A percentile compares a stretch with the other conserved stretches of the same genome.
These are phyloP conservation scores for Fusarium protoensiforme DNA, from an alignment of 2,329 filamentous ascomycete species.

Conservation along the genomic window DNA sequence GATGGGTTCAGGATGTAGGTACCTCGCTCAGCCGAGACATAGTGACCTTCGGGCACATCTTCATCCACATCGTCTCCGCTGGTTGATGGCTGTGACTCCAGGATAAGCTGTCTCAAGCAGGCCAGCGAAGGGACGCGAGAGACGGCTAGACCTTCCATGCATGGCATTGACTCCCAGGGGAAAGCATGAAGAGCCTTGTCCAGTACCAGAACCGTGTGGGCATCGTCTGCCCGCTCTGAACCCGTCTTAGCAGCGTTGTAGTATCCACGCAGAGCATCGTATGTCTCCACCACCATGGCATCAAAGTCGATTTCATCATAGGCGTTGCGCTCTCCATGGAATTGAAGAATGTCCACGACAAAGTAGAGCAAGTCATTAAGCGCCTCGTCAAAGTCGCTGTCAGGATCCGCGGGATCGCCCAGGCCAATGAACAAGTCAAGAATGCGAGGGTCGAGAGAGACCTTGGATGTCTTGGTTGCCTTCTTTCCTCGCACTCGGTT, in stretches of 20 bases:
- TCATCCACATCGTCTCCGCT: slow-evolving; percentile 8
- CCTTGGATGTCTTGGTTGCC: slow-evolving; percentile 53
- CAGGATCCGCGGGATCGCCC: slow-evolving; percentile 75
- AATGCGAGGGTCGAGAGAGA: slow-evolving; percentile 70
- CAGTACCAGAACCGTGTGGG: slow-evolving; percentile 87
- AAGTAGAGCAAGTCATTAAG: slow-evolving; percentile 96
- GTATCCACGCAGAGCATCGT: slow-evolving; percentile 85
- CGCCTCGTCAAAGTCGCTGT: slow-evolving; percentile 83
- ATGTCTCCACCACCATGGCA: slow-evolving; percentile 85
- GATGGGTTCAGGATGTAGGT: slow-evolving; percentile 92
- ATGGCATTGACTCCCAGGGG: slow-evolving; percentile 95
- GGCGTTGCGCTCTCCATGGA: slow-evolving; percentile 94
- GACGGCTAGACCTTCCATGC: slow-evolving; percentile 80
- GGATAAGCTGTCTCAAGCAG: slow-evolving; percentile 80
- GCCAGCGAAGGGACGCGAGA: slow-evolving; percentile 90
- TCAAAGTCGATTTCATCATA: slow-evolving; percentile 99
- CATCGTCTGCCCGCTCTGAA: slow-evolving; percentile 54
- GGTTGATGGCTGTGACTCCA: slow-evolving; percentile 55
- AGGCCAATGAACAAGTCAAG: slow-evolving; percentile 90
- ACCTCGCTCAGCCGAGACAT: slow-evolving; percentile 66
- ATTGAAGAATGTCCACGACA: slow-evolving; percentile 94
- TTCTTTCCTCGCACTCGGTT: slow-evolving; percentile 69
- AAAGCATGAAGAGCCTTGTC: slow-evolving; percentile 93
- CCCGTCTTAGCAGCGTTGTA: slow-evolving; percentile 63
- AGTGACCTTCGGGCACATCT: slow-evolving; percentile 56